These are phyloP conservation scores for Eucalyptus guilfoylei DNA, from an alignment of 345 rosid species.

Conservation along the genomic window DNA sequence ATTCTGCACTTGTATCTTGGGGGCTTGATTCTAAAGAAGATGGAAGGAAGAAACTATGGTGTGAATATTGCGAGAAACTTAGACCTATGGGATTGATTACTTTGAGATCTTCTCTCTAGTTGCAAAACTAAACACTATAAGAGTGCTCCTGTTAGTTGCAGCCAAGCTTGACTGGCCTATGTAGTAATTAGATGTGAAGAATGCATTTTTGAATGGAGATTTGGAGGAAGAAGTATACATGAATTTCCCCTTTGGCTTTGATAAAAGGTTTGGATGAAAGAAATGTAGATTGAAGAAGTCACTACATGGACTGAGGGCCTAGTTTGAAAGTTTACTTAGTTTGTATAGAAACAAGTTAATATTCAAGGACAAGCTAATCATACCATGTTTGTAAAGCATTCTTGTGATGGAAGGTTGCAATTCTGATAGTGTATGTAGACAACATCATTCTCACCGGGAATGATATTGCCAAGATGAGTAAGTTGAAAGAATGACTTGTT, in stretches of 20 bases:
- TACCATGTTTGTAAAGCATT: neutral
- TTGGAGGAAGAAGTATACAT: neutral
- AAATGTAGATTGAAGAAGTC: neutral
- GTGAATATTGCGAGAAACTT: neutral
- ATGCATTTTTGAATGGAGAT: neutral
- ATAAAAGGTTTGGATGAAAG: neutral
- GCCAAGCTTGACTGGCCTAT: neutral
- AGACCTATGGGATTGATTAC: neutral
- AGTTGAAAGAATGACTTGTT: neutral
- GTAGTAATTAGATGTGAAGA: neutral
- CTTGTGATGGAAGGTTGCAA: neutral
- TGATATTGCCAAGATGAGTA: neutral
- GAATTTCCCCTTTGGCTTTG: neutral
- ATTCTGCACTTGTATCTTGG: neutral
- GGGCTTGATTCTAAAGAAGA: neutral
- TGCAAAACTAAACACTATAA: neutral
- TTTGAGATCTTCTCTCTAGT: neutral
- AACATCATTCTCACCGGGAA: rapidly evolving
- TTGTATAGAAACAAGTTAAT: neutral
- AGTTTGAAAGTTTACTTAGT: neutral
- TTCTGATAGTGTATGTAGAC: neutral
- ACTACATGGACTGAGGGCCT: neutral
- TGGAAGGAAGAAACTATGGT: neutral
- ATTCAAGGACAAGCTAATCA: neutral
- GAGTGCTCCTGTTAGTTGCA: neutral